Conservation (phyloP, 1,284 basidiomycete species). For the Heterobasidion annosum region DNA sequence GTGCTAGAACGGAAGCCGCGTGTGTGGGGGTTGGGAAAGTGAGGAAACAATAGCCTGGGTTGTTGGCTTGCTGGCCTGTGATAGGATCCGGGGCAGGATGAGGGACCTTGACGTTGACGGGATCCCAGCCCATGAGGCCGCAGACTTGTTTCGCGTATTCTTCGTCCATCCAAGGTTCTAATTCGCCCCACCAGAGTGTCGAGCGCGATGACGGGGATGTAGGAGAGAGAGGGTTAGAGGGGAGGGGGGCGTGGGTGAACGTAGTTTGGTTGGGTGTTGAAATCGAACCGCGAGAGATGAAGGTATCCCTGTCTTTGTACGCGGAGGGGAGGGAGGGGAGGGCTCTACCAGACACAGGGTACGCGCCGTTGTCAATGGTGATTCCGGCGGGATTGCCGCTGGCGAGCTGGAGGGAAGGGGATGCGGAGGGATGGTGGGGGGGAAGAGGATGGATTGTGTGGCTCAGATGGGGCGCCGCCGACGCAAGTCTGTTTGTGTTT, state of each 20-base stretch:
- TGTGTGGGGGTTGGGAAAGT: conserved; percentile 69
- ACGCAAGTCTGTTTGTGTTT: conserved; percentile 36
- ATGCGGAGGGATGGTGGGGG: conserved; percentile 5
- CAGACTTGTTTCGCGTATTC: conserved; percentile 81
- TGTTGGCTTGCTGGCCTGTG: conserved; percentile 60
- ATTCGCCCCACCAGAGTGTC: conserved; percentile 73
- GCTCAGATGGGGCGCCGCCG: conserved; percentile 17
- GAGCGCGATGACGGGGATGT: conserved; percentile 25
- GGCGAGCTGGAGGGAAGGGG: conserved; percentile 1
- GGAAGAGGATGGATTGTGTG: conserved; percentile 3
- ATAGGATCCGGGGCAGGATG: conserved; percentile 49
- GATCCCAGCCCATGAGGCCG: conserved; percentile 71
- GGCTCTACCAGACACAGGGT: conserved; percentile 8
- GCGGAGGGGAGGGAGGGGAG: conserved; percentile 14
- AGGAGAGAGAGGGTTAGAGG: conserved; percentile 16
- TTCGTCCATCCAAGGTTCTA: conserved; percentile 91
- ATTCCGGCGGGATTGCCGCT: conserved; percentile 11
- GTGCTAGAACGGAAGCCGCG: conserved; percentile 63
- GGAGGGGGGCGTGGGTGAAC: conserved; percentile 10
- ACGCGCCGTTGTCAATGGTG: conserved; percentile 12
- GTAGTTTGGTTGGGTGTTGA: conserved; percentile 16
- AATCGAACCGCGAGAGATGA: conserved; percentile 19
- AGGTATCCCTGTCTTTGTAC: conserved; percentile 28
- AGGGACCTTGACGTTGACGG: conserved; percentile 61
- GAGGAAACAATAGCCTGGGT: conserved; percentile 80